Conservation (phyloP, 2,329 filamentous ascomycete species). For the Pestalotiopsis sp. region DNA sequence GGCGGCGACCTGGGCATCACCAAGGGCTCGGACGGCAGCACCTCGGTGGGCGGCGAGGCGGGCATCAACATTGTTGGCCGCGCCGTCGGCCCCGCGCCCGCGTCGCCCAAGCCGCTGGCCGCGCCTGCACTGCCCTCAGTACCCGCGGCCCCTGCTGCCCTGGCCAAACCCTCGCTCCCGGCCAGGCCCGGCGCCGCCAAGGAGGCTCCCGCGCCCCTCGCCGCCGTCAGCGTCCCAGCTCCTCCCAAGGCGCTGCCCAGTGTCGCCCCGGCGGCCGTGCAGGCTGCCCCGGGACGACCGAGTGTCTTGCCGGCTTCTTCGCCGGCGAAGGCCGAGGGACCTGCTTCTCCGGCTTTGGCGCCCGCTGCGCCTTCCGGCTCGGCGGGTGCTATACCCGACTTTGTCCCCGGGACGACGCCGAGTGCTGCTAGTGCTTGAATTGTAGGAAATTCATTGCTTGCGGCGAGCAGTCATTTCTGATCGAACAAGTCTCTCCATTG, state of each 20-base stretch:
- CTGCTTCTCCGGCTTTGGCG: background rate
- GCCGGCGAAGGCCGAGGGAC: background rate
- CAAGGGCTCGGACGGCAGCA: slow-evolving; percentile 20
- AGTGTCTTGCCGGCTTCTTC: background rate
- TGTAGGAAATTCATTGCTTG: background rate
- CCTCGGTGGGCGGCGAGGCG: slow-evolving; percentile 21
- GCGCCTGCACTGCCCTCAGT: background rate
- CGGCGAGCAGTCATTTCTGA: background rate
- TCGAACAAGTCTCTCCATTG: background rate
- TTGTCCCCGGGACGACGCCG: slow-evolving; percentile 1
- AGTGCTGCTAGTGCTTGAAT: background rate
- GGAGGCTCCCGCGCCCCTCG: background rate
- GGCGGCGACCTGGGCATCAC: slow-evolving; percentile 23
- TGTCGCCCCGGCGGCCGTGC: background rate
- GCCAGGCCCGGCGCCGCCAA: background rate
- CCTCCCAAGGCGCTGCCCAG: background rate
- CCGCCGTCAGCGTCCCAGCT: background rate
- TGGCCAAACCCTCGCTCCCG: background rate
- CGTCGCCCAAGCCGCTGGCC: background rate
- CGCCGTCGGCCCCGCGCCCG: background rate
- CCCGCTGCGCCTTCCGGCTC: background rate
- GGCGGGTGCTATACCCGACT: background rate
- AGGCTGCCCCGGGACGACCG: background rate
- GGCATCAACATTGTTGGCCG: slow-evolving; percentile 20
- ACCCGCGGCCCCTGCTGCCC: background rate